Evolutionary conservation across 495 filamentous ascomycete genomes (phyloP).

Genomic region (Hypoxylon lienhwacheense): DNA sequence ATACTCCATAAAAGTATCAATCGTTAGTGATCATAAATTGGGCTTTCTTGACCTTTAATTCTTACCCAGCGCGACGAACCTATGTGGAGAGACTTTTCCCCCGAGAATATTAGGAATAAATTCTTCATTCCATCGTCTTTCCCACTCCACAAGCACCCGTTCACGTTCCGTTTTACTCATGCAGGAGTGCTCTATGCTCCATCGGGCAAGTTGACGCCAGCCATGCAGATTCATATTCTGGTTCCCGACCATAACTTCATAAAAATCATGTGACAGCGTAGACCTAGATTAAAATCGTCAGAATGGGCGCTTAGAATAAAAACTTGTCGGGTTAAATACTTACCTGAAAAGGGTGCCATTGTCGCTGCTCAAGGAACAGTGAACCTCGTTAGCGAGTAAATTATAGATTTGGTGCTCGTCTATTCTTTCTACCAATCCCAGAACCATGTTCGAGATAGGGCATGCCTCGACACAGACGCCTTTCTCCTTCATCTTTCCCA

Average conservation of each 20-base stretch:
- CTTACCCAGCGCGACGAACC: conserved; percentile 8
- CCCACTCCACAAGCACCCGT: conserved; percentile 45
- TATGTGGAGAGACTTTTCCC: neutral
- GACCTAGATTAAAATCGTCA: conserved; percentile 41
- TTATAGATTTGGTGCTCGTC: conserved; percentile 54
- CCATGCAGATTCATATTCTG: conserved; percentile 54
- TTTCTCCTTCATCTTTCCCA: conserved; percentile 78
- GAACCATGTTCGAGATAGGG: conserved; percentile 85
- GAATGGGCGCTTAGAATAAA: neutral
- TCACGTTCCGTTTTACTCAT: conserved; percentile 41
- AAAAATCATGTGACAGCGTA: conserved; percentile 60
- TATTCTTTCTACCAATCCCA: conserved; percentile 53
- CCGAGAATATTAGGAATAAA: conserved; percentile 40
- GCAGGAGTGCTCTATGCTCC: conserved; percentile 59
- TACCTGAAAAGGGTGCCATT: conserved; percentile 59
- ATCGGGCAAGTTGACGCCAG: conserved; percentile 56
- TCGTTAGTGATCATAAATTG: no score
- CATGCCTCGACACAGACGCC: conserved; percentile 86
- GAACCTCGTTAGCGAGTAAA: conserved; percentile 54
- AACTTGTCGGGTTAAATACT: conserved; percentile 2
- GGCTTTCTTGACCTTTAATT: conserved; percentile 10
- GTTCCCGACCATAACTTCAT: conserved; percentile 57
- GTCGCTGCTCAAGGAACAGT: conserved; percentile 57
- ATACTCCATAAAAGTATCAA: no score
- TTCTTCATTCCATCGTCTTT: conserved; percentile 44